Evolutionary conservation across 495 filamentous ascomycete species (phyloP).

Genomic region (Tuber calosporum): DNA sequence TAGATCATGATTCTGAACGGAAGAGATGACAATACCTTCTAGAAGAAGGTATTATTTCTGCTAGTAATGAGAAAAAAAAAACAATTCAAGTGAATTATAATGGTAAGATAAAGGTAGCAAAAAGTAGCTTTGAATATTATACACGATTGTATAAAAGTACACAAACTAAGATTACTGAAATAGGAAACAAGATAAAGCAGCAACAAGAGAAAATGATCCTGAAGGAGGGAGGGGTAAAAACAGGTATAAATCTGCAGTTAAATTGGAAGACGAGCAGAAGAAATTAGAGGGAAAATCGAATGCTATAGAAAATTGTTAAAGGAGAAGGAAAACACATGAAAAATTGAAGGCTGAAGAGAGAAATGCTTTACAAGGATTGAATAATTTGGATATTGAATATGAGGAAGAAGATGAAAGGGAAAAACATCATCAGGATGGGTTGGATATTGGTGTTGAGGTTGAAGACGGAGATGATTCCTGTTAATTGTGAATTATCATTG

Average conservation of each 20-base stretch:
- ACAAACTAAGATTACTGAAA: neutral
- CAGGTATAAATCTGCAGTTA: neutral
- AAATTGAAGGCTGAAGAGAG: neutral
- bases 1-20: neutral
- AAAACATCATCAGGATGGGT: neutral
- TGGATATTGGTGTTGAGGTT: neutral
- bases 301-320: neutral
- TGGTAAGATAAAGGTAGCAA: neutral
- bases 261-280: neutral
- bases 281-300: neutral
- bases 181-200: neutral
- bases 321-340: neutral
- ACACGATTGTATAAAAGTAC: neutral
- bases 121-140: neutral
- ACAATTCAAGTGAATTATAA: neutral
- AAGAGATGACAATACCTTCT: neutral
- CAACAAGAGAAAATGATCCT: neutral
- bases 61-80: neutral
- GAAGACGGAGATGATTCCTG: neutral
- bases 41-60: neutral
- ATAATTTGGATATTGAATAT: neutral
- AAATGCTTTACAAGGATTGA: neutral
- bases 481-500: neutral
- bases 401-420: neutral
- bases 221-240: neutral